Evolutionary conservation across 108 stramenopile genomes (phyloP).

Genomic region (Fistulifera pelliculosa): DNA sequence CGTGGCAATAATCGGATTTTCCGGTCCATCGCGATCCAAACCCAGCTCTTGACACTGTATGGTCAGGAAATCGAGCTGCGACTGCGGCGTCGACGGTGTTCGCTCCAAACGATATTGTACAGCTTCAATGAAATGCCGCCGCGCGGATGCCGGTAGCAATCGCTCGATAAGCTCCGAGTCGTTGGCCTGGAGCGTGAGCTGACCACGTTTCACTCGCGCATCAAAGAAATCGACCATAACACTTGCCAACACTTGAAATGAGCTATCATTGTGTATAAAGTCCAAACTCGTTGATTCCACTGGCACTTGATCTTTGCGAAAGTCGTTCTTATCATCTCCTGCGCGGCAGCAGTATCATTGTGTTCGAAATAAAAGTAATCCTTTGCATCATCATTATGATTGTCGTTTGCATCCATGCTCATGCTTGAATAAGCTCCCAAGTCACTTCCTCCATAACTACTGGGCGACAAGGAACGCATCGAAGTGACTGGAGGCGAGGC

Average conservation of each 20-base stretch:
- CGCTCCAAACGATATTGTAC: slow-evolving; percentile 38
- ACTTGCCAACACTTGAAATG: slow-evolving; percentile 63
- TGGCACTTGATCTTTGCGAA: not conserved
- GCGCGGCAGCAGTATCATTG: not conserved
- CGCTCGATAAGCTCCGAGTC: slow-evolving; percentile 43
- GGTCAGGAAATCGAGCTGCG: slow-evolving; percentile 33
- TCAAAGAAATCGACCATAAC: slow-evolving; percentile 43
- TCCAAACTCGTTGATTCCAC: slow-evolving; percentile 12
- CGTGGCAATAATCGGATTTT: slow-evolving; percentile 48
- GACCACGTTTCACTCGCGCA: not conserved
- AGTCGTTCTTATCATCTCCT: not conserved
- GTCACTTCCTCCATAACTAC: not conserved
- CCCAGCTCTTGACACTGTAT: slow-evolving; percentile 59
- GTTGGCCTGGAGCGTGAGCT: slow-evolving; percentile 17
- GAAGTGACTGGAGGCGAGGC: too few relatives aligned
- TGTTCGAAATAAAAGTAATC: not conserved
- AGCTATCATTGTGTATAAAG: slow-evolving; percentile 55
- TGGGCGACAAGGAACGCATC: too few relatives aligned
- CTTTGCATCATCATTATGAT: not conserved
- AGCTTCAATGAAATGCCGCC: slow-evolving; percentile 56
- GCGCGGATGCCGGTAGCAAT: slow-evolving; percentile 37
- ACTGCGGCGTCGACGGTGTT: slow-evolving; percentile 15
- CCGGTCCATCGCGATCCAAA: slow-evolving; percentile 34
- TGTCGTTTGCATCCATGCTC: not conserved
- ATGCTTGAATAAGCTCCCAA: not conserved